Evolutionary conservation across 805 yeast genomes (phyloP).

Genomic region (Candida mattraensis): DNA sequence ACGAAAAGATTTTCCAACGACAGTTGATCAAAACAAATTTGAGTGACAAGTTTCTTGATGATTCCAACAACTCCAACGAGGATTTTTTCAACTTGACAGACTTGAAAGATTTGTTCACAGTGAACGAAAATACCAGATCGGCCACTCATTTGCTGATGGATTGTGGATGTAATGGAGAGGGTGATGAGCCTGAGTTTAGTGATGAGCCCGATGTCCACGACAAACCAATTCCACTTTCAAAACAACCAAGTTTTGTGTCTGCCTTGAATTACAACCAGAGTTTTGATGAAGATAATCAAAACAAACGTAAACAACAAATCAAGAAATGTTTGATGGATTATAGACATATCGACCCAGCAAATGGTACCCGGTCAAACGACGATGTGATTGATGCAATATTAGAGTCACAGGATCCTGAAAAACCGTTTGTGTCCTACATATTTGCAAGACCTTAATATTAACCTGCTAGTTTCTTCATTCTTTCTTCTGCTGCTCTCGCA

Average conservation of each 20-base stretch:
- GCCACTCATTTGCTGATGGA: conserved; percentile 78
- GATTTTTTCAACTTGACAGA: conserved; percentile 70
- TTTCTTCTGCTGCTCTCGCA: conserved; percentile 94
- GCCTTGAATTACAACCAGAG: conserved; percentile 48
- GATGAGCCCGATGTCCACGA: conserved; percentile 23
- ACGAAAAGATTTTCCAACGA: conserved; percentile 90
- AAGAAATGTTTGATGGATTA: conserved; percentile 61
- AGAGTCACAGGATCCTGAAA: conserved; percentile 23
- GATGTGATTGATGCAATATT: conserved; percentile 31
- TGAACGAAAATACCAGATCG: conserved; percentile 48
- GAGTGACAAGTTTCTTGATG: conserved; percentile 66
- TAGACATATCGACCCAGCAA: conserved; percentile 57
- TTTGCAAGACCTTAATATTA: conserved; percentile 34
- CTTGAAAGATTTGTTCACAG: conserved; percentile 70
- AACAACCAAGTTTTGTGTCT: conserved; percentile 47
- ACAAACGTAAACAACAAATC: conserved; percentile 42
- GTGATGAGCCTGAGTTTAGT: conserved; percentile 33
- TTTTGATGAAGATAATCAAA: conserved; percentile 24
- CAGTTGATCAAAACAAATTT: conserved; percentile 82
- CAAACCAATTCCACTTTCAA: conserved; percentile 3
- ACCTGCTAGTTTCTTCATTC: conserved; percentile 43
- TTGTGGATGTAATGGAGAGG: conserved; percentile 61
- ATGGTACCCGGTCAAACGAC: conserved; percentile 11
- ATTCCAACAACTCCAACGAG: conserved; percentile 44
- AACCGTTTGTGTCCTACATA: conserved; percentile 38